These are phyloP conservation scores for Chytriomyces sp. DNA, from an alignment of 192 early-diverging fungal genomes.

Conservation along the genomic window DNA sequence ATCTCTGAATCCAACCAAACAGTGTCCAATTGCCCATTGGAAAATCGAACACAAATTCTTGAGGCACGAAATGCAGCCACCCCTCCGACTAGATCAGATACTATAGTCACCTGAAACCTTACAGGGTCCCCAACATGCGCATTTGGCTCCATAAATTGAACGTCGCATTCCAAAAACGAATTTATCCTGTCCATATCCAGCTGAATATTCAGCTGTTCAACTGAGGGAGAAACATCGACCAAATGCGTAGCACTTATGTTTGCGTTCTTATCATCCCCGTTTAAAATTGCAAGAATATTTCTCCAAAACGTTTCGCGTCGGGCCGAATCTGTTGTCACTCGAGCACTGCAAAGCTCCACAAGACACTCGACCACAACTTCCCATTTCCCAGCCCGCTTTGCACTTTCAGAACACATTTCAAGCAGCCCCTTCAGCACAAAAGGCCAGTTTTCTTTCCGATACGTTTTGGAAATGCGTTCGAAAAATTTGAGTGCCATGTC, in stretches of 20 bases:
- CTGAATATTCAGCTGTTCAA: constrained; percentile 12
- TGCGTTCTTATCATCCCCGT: constrained; percentile 36
- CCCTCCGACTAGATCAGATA: constrained; percentile 24
- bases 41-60: constrained; percentile 63
- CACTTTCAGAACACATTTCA: constrained; percentile 70
- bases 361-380: constrained; percentile 68
- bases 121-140: constrained; percentile 63
- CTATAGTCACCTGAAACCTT: constrained; percentile 62
- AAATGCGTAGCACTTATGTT: background rate
- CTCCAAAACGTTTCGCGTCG: constrained; percentile 29
- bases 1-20: constrained; percentile 47
- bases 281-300: constrained; percentile 38
- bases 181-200: constrained; percentile 72
- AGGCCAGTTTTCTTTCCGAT: constrained; percentile 85
- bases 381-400: constrained; percentile 66
- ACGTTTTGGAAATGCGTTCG: constrained; percentile 85
- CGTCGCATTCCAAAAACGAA: constrained; percentile 55
- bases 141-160: constrained; percentile 44
- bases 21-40: constrained; percentile 63
- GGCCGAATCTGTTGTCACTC: constrained; percentile 24
- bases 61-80: constrained; percentile 58
- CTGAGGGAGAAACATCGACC: background rate
- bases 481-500: constrained; percentile 90
- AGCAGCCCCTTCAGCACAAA: constrained; percentile 72
- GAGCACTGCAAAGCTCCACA: constrained; percentile 71